Percentiles rank a stretch among this genome's conserved stretches.
phyloP scores from a whole-genome alignment of 768 basidiomycete species.

The Tulasnella sp. region DNA sequence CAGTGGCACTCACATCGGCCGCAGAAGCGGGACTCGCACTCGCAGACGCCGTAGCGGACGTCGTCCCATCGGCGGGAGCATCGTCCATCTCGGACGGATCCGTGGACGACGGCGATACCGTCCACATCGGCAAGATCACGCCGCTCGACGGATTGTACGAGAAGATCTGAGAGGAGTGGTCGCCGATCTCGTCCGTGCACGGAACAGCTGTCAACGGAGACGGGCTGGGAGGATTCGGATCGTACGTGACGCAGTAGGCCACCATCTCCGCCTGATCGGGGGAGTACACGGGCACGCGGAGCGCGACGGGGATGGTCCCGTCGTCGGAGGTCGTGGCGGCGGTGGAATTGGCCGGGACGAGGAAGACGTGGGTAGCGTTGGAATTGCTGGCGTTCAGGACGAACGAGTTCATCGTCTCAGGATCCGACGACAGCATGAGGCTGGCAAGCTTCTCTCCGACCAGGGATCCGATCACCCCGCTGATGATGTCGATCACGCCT shows the following conservation, averaged over 20 bases:
- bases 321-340: conserved; percentile 16
- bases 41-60: conserved; percentile 14
- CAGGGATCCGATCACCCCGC: conserved; percentile 27
- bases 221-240: conserved; percentile 37
- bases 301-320: conserved; percentile 28
- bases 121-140: conserved; percentile 43
- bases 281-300: conserved; percentile 37
- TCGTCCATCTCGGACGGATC: conserved; percentile 17
- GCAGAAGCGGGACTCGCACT: conserved; percentile 20
- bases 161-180: conserved; percentile 41
- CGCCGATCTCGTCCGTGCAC: conserved; percentile 28
- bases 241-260: conserved; percentile 49
- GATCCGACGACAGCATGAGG: conserved; percentile 28
- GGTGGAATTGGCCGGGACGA: conserved; percentile 25
- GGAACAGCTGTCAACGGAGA: conserved; percentile 39
- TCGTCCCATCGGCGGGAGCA: conserved; percentile 13
- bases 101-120: conserved; percentile 24
- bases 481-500: conserved; percentile 40
- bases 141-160: conserved; percentile 39
- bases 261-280: conserved; percentile 28
- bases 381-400: conserved; percentile 39
- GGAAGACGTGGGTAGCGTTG: conserved; percentile 35
- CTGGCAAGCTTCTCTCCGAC: conserved; percentile 31
- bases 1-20: conserved; percentile 16
- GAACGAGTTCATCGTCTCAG: conserved; percentile 26